Evolutionary conservation across 257 asterid genomes (phyloP).

Genomic region (Solanum pennellii): DNA sequence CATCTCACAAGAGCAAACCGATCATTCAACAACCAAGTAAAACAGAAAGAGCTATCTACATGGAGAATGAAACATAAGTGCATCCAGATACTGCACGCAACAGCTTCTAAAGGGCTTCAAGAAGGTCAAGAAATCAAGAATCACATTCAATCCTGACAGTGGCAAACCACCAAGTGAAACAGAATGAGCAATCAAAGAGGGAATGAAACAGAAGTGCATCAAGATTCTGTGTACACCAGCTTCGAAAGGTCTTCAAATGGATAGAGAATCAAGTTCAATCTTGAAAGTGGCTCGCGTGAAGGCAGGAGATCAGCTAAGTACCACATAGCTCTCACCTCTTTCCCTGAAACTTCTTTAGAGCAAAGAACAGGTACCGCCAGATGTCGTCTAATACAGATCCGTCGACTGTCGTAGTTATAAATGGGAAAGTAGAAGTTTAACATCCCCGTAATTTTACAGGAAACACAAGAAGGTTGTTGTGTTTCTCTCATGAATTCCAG

Average conservation of each 20-base stretch:
- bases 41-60: not conserved
- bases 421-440: not conserved
- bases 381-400: not conserved
- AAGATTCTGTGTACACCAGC: not conserved
- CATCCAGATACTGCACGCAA: not conserved
- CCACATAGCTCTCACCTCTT: not conserved
- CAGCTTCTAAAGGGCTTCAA: not conserved
- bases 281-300: not conserved
- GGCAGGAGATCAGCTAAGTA: not conserved
- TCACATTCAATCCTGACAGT: not conserved
- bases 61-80: not conserved
- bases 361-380: not conserved
- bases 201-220: not conserved
- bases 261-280: not conserved
- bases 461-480: not conserved
- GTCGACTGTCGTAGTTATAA: not conserved
- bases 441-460: not conserved
- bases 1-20: not conserved
- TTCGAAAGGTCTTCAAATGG: not conserved
- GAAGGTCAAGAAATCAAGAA: not conserved
- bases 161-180: not conserved
- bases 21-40: not conserved
- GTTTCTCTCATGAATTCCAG: not conserved
- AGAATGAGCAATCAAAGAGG: not conserved
- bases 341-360: not conserved